Percentiles rank a stretch among this genome's conserved stretches.
Conservation (phyloP, 2,329 filamentous ascomycete species). For the Pseudocercospora pini-densiflorae region DNA sequence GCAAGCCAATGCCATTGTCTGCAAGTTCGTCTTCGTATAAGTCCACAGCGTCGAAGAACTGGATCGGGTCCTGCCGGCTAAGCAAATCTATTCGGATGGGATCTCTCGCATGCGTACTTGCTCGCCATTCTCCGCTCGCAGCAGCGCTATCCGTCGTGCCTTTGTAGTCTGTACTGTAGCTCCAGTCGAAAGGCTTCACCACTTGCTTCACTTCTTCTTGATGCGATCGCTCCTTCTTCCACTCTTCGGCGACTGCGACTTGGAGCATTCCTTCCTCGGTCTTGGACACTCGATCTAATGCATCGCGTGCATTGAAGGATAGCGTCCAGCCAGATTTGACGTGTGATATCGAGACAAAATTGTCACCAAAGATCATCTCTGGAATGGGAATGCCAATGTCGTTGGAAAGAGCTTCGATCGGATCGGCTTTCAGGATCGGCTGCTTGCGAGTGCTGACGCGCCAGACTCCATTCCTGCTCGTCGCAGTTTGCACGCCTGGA, state of each 20-base stretch:
- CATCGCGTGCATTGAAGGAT: slow-evolving; percentile 82
- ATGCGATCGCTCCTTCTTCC: slow-evolving; percentile 75
- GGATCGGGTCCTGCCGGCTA: slow-evolving; percentile 86
- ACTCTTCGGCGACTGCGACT: slow-evolving; percentile 89
- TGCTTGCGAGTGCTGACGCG: slow-evolving; percentile 80
- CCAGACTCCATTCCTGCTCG: slow-evolving; percentile 37
- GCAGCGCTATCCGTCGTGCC: slow-evolving; percentile 61
- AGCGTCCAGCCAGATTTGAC: slow-evolving; percentile 75
- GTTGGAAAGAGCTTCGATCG: slow-evolving; percentile 83
- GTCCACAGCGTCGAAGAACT: slow-evolving; percentile 96
- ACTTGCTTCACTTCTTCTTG: slow-evolving; percentile 88
- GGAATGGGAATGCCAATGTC: slow-evolving; percentile 84
- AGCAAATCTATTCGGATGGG: slow-evolving; percentile 84
- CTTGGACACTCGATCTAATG: slow-evolving; percentile 91
- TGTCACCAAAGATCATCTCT: slow-evolving; percentile 99
- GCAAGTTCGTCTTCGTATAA: slow-evolving; percentile 98
- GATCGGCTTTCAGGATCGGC: slow-evolving; percentile 88
- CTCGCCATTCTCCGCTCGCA: slow-evolving; percentile 30
- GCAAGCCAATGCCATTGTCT: slow-evolving; percentile 91
- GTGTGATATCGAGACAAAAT: slow-evolving; percentile 78
- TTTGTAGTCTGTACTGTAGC: slow-evolving; percentile 86
- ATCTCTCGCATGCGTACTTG: slow-evolving; percentile 44
- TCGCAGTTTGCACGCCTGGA: slow-evolving; percentile 24
- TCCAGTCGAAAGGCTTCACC: slow-evolving; percentile 98
- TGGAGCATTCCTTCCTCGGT: slow-evolving; percentile 88